Evolutionary conservation across 257 asterid species (phyloP).

Genomic region (Scutellaria galericulata): DNA sequence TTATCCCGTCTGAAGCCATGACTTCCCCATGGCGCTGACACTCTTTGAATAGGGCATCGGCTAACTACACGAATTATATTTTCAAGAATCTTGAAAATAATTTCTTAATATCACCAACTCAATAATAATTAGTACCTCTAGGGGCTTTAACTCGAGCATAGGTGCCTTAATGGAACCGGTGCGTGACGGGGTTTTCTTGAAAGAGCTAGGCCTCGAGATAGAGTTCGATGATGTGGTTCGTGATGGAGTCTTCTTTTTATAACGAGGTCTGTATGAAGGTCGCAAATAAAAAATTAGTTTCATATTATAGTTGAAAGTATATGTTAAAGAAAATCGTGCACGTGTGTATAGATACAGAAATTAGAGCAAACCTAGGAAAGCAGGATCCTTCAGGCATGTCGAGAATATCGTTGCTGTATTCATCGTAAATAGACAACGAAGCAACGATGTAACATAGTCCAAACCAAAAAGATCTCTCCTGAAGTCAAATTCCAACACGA

Average conservation of each 20-base stretch:
- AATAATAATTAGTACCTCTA: constrained; percentile 56
- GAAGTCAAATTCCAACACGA: constrained; percentile 34
- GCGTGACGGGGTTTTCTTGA: constrained; percentile 57
- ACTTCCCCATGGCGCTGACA: constrained; percentile 66
- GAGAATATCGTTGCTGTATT: constrained; percentile 90
- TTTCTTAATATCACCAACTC: too few relatives aligned
- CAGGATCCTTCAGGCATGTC: constrained; percentile 97
- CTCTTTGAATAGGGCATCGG: constrained; percentile 65
- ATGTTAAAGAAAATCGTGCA: background rate
- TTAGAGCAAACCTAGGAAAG: constrained; percentile 84
- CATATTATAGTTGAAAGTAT: background rate
- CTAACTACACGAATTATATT: constrained; percentile 50
- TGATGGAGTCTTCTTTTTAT: constrained; percentile 53
- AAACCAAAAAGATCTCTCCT: constrained; percentile 87
- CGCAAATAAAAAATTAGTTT: constrained; percentile 12
- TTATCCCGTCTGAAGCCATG: constrained; percentile 68
- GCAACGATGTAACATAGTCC: constrained; percentile 89
- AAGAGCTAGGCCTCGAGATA: constrained; percentile 59
- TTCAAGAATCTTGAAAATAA: too few relatives aligned
- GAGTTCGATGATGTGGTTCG: constrained; percentile 52
- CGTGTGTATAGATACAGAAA: background rate
- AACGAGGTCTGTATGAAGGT: constrained; percentile 62
- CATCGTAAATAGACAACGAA: constrained; percentile 87
- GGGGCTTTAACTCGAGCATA: constrained; percentile 80
- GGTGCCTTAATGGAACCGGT: constrained; percentile 50